These are phyloP conservation scores for Arabidopsis arenosa DNA, from an alignment of 345 rosid species.

Conservation along the genomic window DNA sequence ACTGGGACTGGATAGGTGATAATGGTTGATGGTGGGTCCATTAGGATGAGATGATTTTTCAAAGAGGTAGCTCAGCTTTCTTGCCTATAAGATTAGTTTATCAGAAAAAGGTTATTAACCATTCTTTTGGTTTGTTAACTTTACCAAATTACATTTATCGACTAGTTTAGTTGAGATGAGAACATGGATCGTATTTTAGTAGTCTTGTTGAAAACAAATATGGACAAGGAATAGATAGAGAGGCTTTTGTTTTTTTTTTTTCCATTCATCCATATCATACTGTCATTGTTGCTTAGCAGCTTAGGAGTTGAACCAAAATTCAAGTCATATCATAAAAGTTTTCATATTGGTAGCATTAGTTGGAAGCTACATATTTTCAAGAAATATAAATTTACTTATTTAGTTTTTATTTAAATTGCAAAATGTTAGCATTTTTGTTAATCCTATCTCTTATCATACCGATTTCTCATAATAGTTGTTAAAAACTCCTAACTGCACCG, in stretches of 20 bases:
- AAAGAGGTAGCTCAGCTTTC: conserved; percentile 46
- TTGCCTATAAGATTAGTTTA: conserved; percentile 34
- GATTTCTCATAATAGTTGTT: too few relatives aligned
- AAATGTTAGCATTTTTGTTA: not conserved
- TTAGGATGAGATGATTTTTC: conserved; percentile 39
- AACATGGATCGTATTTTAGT: conserved; percentile 33
- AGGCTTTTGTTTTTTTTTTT: not conserved
- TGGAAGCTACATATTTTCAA: not conserved
- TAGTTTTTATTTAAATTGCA: not conserved
- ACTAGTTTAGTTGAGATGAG: conserved; percentile 33
- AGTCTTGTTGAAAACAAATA: conserved; percentile 27
- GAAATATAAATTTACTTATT: not conserved
- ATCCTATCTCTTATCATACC: not conserved
- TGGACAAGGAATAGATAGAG: conserved; percentile 4
- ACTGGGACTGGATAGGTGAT: conserved; percentile 45
- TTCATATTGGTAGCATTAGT: conserved; percentile 16
- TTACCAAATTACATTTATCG: not conserved
- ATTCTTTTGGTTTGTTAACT: conserved; percentile 8
- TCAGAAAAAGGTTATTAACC: conserved; percentile 24
- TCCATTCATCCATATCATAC: not conserved
- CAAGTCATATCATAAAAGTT: not conserved
- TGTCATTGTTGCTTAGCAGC: conserved; percentile 6
- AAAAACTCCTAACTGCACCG: too few relatives aligned
- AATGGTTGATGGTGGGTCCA: conserved; percentile 49
- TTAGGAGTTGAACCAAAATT: conserved; percentile 11